phyloP scores from a whole-genome alignment of 2,329 filamentous ascomycete species.

The Sordariomycetes sp. region DNA sequence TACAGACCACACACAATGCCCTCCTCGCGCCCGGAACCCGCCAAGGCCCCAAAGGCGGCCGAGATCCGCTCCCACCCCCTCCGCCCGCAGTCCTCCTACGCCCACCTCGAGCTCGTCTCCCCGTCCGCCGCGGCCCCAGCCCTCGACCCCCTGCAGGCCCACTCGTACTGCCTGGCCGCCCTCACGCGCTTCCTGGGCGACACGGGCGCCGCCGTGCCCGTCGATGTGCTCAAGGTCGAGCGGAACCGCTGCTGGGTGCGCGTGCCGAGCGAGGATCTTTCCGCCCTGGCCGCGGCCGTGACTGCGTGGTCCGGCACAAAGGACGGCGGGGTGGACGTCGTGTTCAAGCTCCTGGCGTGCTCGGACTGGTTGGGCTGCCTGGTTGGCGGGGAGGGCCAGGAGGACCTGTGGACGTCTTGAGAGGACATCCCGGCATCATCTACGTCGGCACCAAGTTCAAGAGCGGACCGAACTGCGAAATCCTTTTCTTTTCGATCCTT shows the following conservation, averaged over 20 bases:
- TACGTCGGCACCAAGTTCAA: not conserved
- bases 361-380: conserved; percentile 56
- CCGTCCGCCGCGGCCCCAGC: conserved; percentile 10
- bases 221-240: conserved; percentile 59
- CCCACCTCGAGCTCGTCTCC: conserved; percentile 38
- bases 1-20: not conserved
- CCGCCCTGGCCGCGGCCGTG: conserved; percentile 50
- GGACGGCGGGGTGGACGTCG: conserved; percentile 30
- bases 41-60: not conserved
- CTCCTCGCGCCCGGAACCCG: not conserved
- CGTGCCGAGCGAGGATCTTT: conserved; percentile 49
- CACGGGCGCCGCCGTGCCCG: conserved; percentile 52
- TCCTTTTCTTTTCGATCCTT: not conserved
- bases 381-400: conserved; percentile 34
- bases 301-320: conserved; percentile 50
- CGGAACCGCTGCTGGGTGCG: conserved; percentile 51
- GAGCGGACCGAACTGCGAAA: not conserved
- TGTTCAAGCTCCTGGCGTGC: conserved; percentile 43
- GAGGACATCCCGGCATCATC: not conserved
- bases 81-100: conserved; percentile 32
- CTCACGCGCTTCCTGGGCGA: conserved; percentile 60
- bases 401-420: conserved; percentile 33
- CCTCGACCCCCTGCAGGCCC: conserved; percentile 53
- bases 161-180: conserved; percentile 51
- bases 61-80: conserved; percentile 24